phyloP scores from a whole-genome alignment of 2,329 filamentous ascomycete genomes.

The Cadophora gregata region DNA sequence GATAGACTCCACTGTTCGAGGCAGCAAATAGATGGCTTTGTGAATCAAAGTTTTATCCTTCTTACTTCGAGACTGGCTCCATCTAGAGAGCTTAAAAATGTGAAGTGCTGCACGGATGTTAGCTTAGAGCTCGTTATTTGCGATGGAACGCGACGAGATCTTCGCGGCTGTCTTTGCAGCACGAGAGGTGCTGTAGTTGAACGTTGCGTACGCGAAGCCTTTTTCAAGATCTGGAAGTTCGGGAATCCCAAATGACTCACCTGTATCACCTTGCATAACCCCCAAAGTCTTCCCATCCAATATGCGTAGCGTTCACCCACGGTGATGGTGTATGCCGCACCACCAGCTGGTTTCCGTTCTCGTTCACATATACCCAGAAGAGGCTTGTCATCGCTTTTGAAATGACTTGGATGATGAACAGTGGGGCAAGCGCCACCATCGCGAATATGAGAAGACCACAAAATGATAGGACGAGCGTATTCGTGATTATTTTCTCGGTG shows the following conservation, averaged over 20 bases:
- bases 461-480: slow-evolving; percentile 46
- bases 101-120: no score
- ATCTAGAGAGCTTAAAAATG: no score
- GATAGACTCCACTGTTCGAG: background rate
- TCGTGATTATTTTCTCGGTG: slow-evolving; percentile 50
- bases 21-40: background rate
- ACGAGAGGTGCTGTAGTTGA: no score
- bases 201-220: no score
- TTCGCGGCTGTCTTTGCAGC: no score
- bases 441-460: slow-evolving; percentile 22
- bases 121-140: no score
- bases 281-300: slow-evolving; percentile 4
- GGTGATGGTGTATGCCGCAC: slow-evolving; percentile 8
- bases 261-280: background rate
- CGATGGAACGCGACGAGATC: no score
- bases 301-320: slow-evolving; percentile 1
- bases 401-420: slow-evolving; percentile 3
- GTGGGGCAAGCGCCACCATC: slow-evolving; percentile 20
- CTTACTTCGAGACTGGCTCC: no score
- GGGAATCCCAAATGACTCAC: background rate
- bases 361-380: slow-evolving; percentile 21
- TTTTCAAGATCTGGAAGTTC: no score
- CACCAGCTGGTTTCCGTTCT: slow-evolving; percentile 12
- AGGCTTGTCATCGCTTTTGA: slow-evolving; percentile 14
- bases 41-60: background rate